Percentiles rank a stretch among this genome's conserved stretches.
Evolutionary conservation across 495 filamentous ascomycete genomes (phyloP).

Genomic region (Xylaria bambusicola): DNA sequence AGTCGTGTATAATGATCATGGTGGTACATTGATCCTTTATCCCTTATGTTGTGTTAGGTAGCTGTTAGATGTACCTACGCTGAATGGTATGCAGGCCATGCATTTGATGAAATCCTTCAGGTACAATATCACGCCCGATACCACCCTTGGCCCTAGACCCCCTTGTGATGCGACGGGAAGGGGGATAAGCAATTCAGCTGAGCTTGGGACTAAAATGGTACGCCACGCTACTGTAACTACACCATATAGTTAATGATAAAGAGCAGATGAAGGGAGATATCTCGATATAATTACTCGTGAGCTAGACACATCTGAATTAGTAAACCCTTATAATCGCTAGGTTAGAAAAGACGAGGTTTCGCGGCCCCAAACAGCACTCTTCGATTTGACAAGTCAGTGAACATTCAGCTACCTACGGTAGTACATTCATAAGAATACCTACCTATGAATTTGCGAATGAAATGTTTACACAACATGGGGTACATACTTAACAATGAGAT

Average conservation of each 20-base stretch:
- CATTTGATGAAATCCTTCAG: slow-evolving; percentile 14
- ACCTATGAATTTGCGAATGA: too few relatives aligned
- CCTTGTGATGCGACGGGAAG: neutral
- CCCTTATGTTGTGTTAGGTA: too few relatives aligned
- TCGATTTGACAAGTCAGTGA: too few relatives aligned
- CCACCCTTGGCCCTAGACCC: neutral
- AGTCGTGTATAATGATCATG: neutral
- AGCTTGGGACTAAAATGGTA: neutral
- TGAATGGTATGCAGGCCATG: slow-evolving; percentile 9
- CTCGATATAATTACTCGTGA: too few relatives aligned
- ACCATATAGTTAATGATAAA: neutral
- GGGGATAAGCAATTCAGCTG: slow-evolving; percentile 10
- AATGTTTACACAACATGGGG: neutral
- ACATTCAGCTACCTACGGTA: too few relatives aligned
- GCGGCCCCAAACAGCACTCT: too few relatives aligned
- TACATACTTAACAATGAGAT: neutral
- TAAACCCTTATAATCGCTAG: too few relatives aligned
- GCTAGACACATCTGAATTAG: neutral
- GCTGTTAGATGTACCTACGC: neutral
- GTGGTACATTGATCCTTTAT: too few relatives aligned
- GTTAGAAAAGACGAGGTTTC: too few relatives aligned
- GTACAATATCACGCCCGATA: slow-evolving; percentile 5
- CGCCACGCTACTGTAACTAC: too few relatives aligned
- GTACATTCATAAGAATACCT: too few relatives aligned
- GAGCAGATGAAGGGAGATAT: too few relatives aligned